These are phyloP conservation scores for Pythium aquatile DNA, from an alignment of 352 stramenopile species.

Conservation along the genomic window DNA sequence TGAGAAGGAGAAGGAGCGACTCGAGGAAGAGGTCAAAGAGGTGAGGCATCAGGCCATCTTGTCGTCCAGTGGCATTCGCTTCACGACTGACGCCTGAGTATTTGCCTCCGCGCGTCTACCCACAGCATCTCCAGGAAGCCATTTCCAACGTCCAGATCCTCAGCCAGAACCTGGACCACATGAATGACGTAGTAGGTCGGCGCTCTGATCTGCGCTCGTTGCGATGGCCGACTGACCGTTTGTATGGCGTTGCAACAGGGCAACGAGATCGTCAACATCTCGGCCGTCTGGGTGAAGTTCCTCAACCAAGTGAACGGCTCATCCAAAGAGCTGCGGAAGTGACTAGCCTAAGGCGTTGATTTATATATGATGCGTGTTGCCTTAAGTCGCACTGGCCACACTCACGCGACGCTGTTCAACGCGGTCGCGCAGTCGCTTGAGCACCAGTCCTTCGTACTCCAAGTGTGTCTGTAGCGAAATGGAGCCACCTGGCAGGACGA, in stretches of 20 bases:
- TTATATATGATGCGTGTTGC: not conserved
- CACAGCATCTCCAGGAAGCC: slow-evolving; percentile 74
- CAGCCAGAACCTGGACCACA: slow-evolving; percentile 77
- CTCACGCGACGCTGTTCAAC: slow-evolving; percentile 35
- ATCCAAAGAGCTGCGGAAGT: slow-evolving; percentile 37
- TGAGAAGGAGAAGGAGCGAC: slow-evolving; percentile 55
- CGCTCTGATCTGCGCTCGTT: not conserved
- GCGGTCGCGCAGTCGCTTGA: slow-evolving; percentile 44
- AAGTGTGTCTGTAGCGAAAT: slow-evolving; percentile 57
- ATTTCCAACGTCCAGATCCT: slow-evolving; percentile 82
- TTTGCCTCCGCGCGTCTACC: not conserved
- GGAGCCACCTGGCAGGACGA: slow-evolving; percentile 36
- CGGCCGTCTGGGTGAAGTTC: slow-evolving; percentile 69
- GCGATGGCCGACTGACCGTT: not conserved
- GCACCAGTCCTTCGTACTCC: slow-evolving; percentile 52
- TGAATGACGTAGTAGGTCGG: slow-evolving; percentile 71
- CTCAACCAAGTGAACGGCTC: slow-evolving; percentile 51
- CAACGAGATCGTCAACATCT: slow-evolving; percentile 73
- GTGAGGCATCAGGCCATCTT: slow-evolving; percentile 16
- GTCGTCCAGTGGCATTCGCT: not conserved
- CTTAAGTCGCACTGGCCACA: slow-evolving; percentile 16
- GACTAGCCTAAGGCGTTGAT: slow-evolving; percentile 10
- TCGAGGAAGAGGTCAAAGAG: slow-evolving; percentile 75
- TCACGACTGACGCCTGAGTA: not conserved
- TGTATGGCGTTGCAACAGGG: slow-evolving; percentile 32